These are phyloP conservation scores for Tetrahymena elliotti DNA, from an alignment of 73 alveolate species.

Conservation along the genomic window DNA sequence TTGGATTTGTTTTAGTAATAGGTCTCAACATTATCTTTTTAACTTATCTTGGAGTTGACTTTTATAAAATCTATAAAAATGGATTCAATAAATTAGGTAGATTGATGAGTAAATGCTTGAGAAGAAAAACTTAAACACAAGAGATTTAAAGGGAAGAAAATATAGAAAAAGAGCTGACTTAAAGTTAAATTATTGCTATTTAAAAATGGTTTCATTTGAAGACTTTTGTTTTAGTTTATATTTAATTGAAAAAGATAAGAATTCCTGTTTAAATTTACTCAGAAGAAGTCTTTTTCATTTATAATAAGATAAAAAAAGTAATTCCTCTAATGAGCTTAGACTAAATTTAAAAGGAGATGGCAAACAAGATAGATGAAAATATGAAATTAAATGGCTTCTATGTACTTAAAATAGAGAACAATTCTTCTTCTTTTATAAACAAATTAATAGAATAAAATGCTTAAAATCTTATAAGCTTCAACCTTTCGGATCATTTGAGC, in stretches of 20 bases:
- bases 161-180: not conserved
- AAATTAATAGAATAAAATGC: not conserved
- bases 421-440: not conserved
- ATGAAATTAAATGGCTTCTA: not conserved
- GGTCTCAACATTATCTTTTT: not conserved
- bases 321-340: not conserved
- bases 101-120: not conserved
- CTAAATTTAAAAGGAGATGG: not conserved
- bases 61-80: not conserved
- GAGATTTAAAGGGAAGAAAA: not conserved
- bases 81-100: not conserved
- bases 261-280: not conserved
- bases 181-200: not conserved
- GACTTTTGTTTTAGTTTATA: not conserved
- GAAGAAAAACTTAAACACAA: not conserved
- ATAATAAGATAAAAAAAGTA: not conserved
- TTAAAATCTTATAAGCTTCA: not conserved
- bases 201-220: not conserved
- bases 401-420: not conserved
- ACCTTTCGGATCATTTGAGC: not conserved
- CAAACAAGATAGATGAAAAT: not conserved
- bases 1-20: not conserved
- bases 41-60: not conserved
- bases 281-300: not conserved
- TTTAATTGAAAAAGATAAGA: not conserved